Evolutionary conservation across 495 filamentous ascomycete species (phyloP).

Genomic region (Penicillium daleae): DNA sequence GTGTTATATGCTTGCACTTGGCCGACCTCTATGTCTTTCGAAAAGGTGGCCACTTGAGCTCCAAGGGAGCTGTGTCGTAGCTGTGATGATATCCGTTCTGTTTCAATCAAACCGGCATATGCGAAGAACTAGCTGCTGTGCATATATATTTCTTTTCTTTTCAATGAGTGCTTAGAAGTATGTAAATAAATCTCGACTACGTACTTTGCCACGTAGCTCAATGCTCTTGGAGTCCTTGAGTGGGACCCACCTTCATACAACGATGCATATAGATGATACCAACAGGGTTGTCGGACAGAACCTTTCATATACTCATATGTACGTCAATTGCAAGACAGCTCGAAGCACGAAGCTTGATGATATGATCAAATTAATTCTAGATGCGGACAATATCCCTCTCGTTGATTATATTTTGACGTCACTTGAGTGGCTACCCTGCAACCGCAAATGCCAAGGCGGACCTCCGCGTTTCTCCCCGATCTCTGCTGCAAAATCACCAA

Average conservation of each 20-base stretch:
- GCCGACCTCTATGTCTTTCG: not conserved
- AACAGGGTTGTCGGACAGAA: not conserved
- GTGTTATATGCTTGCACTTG: not conserved
- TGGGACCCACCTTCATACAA: not conserved
- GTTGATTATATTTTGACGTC: conserved; percentile 35
- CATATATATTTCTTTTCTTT: not conserved
- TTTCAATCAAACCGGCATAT: conserved; percentile 10
- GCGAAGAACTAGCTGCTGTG: conserved; percentile 1
- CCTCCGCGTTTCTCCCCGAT: conserved; percentile 29
- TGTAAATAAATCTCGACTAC: not conserved
- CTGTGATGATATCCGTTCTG: conserved; percentile 23
- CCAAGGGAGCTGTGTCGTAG: conserved; percentile 28
- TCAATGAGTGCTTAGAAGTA: not conserved
- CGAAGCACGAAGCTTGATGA: not conserved
- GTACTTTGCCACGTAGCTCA: not conserved
- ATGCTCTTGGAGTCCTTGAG: not conserved
- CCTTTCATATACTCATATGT: not conserved
- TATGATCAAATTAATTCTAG: not conserved
- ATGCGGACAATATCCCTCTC: not conserved
- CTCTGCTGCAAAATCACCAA: conserved; percentile 27
- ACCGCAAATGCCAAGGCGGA: conserved; percentile 27
- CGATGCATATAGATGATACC: not conserved
- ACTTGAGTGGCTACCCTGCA: conserved; percentile 18
- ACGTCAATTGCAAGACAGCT: not conserved
- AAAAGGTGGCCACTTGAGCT: not conserved